Percentiles rank a stretch among this genome's conserved stretches.
Evolutionary conservation across 345 rosid species (phyloP).

Genomic region (Leavenworthia alabamica): DNA sequence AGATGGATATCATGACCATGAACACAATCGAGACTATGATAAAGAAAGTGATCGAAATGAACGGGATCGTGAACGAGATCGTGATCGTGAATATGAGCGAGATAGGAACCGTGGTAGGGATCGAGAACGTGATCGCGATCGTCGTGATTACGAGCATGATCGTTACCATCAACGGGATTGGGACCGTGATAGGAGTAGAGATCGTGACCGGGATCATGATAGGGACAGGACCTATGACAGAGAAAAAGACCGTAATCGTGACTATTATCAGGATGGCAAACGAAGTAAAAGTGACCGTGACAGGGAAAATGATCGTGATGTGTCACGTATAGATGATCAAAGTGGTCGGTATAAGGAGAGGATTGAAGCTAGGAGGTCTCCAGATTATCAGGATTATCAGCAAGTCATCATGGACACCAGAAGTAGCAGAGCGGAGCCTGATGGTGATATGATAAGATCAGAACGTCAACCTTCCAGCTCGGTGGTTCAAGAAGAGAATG

Average conservation of each 20-base stretch:
- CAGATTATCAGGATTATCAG: constrained; percentile 56
- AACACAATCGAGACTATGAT: constrained; percentile 20
- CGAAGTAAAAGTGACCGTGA: constrained; percentile 32
- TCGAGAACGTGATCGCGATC: constrained; percentile 31
- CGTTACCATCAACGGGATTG: constrained; percentile 28
- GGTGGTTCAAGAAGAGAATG: constrained; percentile 56
- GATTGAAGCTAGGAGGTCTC: constrained; percentile 65
- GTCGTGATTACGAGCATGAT: constrained; percentile 34
- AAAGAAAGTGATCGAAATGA: constrained; percentile 29
- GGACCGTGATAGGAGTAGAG: constrained; percentile 32
- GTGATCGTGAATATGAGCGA: constrained; percentile 34
- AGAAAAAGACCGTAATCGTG: constrained; percentile 37
- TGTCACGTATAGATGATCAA: constrained; percentile 42
- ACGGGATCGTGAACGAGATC: constrained; percentile 31
- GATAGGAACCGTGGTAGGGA: constrained; percentile 30
- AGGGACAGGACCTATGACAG: constrained; percentile 35
- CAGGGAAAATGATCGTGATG: constrained; percentile 43
- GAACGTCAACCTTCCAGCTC: constrained; percentile 55
- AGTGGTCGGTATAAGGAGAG: constrained; percentile 50
- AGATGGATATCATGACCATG: constrained; percentile 30
- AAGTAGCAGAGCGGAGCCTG: constrained; percentile 53
- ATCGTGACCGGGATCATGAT: constrained; percentile 38
- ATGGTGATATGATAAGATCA: constrained; percentile 60
- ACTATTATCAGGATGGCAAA: constrained; percentile 37
- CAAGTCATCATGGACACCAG: constrained; percentile 39